Evolutionary conservation across 768 basidiomycete species (phyloP), one percentile per base, ranked within the genome.

Genomic region (Suillus clintonianus): DNA sequence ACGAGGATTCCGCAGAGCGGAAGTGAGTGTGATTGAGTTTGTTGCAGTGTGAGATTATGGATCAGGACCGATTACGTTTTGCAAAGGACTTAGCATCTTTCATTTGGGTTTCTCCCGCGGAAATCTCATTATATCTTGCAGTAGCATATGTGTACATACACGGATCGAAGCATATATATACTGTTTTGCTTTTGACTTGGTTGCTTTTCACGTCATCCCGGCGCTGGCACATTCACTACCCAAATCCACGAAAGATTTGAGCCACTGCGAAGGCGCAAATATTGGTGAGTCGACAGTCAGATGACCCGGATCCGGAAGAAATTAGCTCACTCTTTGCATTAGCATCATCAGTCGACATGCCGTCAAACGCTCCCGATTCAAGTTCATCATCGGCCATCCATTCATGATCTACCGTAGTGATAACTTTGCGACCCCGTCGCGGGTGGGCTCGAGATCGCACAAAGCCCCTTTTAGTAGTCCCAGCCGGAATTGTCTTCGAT

Each of bases 21-120:
- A 22, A 72, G 74, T 50, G 76, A 76, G 6, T 67, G 73, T 27
- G 65, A 55, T 27, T 73, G 63, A 56, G 11, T 36, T 61, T 17
- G 10, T n/a, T n/a, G 19, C 2, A 5, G 14, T 9, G 6, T 36
- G 32, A 8, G 19, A 13, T 24, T 39, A 27, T 19, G 10, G 15
- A 19, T 17, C 10, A 5, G 39, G 39, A 10, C 24, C 24, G 10
- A 4, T 19, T 24, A 6, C 2, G 30, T 32, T 32, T n/a, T n/a
- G n/a, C 5, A n/a, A 32, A 5, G 50, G 32, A 53, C 32, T 53
- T 13, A 1, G 50, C 51, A 53, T 53, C 5, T 32, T 32, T 53
- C 51, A 13, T 34, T 34, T 34, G 10, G 6, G 11, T 53, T 32
- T 32, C 51, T 27, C 24, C 13, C 2, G 36, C 2, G 2, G 5